A percentile compares a stretch with the other conserved stretches of the same genome.
Evolutionary conservation across 1,284 basidiomycete species (phyloP).

Genomic region (Trichosporon sp.): DNA sequence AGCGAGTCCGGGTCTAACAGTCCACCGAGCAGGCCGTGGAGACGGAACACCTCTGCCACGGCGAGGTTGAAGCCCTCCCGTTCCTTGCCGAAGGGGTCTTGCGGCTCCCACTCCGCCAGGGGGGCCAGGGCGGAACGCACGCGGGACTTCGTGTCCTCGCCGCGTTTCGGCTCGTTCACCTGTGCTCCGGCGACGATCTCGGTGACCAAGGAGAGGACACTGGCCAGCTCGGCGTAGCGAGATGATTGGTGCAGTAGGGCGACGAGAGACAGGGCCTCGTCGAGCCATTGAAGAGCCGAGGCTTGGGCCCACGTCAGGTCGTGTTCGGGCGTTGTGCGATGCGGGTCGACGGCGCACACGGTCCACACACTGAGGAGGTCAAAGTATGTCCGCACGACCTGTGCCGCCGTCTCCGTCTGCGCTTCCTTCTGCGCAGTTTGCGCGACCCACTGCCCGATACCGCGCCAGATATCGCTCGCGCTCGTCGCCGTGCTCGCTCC

Average conservation of each 20-base stretch:
- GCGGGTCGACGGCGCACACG: constrained; percentile 82
- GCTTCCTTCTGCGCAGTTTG: background rate
- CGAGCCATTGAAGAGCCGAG: constrained; percentile 71
- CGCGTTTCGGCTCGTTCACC: constrained; percentile 69
- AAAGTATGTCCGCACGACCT: constrained; percentile 57
- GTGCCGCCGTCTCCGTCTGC: background rate
- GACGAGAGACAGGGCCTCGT: constrained; percentile 60
- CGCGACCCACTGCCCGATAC: constrained; percentile 40
- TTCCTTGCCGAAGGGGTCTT: constrained; percentile 8
- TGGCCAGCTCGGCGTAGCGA: constrained; percentile 58
- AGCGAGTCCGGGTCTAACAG: constrained; percentile 22
- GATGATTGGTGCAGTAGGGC: constrained; percentile 24
- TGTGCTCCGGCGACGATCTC: constrained; percentile 74
- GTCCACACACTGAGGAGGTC: constrained; percentile 71
- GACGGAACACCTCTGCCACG: constrained; percentile 26
- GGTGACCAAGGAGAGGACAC: constrained; percentile 37
- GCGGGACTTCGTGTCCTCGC: constrained; percentile 62
- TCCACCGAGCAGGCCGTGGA: constrained; percentile 23
- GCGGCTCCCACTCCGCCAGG: constrained; percentile 23
- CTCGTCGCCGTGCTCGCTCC: constrained; percentile 58
- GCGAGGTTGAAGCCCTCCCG: constrained; percentile 23
- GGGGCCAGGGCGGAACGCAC: constrained; percentile 30
- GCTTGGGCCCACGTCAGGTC: constrained; percentile 89
- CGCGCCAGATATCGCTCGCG: constrained; percentile 47
- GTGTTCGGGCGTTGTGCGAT: constrained; percentile 79